Percentiles rank a stretch among this genome's conserved stretches.
phyloP scores from a whole-genome alignment of 768 basidiomycete genomes.

The Epithele typhae region DNA sequence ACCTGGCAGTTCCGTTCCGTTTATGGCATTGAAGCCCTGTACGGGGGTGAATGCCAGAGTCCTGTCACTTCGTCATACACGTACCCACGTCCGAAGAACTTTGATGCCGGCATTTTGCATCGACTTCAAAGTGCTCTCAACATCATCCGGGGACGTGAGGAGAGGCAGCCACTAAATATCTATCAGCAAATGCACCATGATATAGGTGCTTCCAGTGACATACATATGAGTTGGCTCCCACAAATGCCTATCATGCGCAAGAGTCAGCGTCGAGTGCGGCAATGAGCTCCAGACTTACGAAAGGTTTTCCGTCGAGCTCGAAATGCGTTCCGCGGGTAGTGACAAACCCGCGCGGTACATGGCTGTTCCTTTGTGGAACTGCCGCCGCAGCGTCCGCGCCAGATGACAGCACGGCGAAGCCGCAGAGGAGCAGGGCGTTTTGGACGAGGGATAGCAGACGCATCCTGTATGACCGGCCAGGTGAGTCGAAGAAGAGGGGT shows the following conservation, averaged over 20 bases:
- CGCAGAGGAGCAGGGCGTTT: no score
- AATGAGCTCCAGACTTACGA: constrained; percentile 30
- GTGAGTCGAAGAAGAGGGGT: no score
- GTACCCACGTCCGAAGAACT: constrained; percentile 52
- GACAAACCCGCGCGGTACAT: constrained; percentile 21
- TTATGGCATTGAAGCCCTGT: constrained; percentile 39
- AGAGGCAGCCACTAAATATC: constrained; percentile 48
- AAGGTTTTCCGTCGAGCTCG: constrained; percentile 46
- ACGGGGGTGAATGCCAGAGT: not conserved
- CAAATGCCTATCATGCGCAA: constrained; percentile 33
- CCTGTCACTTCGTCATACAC: not conserved
- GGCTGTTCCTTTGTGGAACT: not conserved
- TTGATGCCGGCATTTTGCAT: constrained; percentile 47
- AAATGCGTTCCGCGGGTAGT: constrained; percentile 22
- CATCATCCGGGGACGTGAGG: constrained; percentile 42
- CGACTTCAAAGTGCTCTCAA: constrained; percentile 43
- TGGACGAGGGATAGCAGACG: no score
- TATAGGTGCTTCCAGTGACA: constrained; percentile 9
- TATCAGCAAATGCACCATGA: not conserved
- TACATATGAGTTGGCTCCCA: constrained; percentile 53
- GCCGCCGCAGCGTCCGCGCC: no score
- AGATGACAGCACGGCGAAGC: no score
- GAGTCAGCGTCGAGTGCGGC: not conserved
- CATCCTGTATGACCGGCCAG: no score
- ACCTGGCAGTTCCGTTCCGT: constrained; percentile 38